These are phyloP conservation scores for Brettanomyces anomalus DNA, from an alignment of 805 yeast species.

Conservation along the genomic window DNA sequence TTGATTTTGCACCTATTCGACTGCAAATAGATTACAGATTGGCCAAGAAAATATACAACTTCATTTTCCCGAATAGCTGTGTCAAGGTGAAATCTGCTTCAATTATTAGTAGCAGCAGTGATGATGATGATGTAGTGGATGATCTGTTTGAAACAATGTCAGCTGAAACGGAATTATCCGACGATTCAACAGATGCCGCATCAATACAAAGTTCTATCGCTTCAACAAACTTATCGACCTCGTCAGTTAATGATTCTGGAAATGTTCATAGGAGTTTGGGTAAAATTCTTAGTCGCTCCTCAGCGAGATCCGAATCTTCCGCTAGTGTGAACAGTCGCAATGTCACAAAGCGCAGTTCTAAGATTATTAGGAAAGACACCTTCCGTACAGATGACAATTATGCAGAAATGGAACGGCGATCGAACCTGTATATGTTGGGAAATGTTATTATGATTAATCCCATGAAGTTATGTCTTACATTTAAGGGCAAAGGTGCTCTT, in stretches of 20 bases:
- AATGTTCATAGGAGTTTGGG: neutral
- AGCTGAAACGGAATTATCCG: neutral
- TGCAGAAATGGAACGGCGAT: slow-evolving; percentile 31
- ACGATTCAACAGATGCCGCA: neutral
- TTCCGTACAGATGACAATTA: slow-evolving; percentile 27
- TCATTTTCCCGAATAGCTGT: slow-evolving; percentile 19
- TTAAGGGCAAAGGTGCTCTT: slow-evolving; percentile 64
- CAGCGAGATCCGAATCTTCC: neutral
- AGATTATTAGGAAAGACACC: neutral
- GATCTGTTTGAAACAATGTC: neutral
- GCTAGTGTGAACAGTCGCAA: neutral
- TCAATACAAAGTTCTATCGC: neutral
- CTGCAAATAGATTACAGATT: slow-evolving; percentile 50
- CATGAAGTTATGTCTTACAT: slow-evolving; percentile 49
- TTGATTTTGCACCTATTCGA: slow-evolving; percentile 43
- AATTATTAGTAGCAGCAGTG: slow-evolving; percentile 3
- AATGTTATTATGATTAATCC: slow-evolving; percentile 23
- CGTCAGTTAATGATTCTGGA: neutral
- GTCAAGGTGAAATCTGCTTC: neutral
- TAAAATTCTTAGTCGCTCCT: neutral
- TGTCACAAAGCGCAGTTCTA: neutral
- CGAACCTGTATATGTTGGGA: slow-evolving; percentile 33
- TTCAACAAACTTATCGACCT: neutral
- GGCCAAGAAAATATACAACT: slow-evolving; percentile 36
- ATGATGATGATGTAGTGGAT: slow-evolving; percentile 1